Conservation (phyloP, 2,329 filamentous ascomycete species). For the Amesomyces nigricolor region DNA sequence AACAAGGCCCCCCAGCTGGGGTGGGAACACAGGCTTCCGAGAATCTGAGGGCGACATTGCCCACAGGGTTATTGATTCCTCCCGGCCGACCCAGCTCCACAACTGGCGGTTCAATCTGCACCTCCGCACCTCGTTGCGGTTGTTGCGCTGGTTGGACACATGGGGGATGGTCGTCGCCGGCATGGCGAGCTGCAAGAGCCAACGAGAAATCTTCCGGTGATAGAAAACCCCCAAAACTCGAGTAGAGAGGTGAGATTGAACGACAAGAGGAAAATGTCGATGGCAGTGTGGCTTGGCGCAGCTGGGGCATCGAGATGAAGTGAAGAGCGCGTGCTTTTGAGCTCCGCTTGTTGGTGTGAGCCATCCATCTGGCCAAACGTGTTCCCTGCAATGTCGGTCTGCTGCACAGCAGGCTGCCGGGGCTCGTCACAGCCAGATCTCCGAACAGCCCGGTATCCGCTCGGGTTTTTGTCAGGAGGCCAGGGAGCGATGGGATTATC, state of each 20-base stretch:
- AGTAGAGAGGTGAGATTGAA: neutral
- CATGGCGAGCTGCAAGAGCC: no score
- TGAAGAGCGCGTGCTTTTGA: neutral
- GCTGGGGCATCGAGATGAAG: neutral
- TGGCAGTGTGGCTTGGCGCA: neutral
- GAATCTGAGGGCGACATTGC: slow-evolving; percentile 10
- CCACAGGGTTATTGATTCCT: slow-evolving; percentile 7
- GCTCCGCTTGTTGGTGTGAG: neutral
- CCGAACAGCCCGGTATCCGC: neutral
- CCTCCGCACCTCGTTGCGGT: neutral
- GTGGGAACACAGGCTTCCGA: slow-evolving; percentile 6
- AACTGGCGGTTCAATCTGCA: neutral
- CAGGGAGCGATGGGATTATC: neutral
- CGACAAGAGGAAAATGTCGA: neutral
- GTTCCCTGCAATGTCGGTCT: slow-evolving; percentile 8
- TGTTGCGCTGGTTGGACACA: neutral
- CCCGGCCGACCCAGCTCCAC: slow-evolving; percentile 5
- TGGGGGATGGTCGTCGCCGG: neutral
- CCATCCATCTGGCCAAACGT: slow-evolving; percentile 1
- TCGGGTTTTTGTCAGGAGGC: neutral
- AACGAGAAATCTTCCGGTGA: neutral
- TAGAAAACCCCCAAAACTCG: neutral
- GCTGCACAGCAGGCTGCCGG: slow-evolving; percentile 6
- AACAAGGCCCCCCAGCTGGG: neutral
- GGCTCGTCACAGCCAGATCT: neutral